phyloP scores from a whole-genome alignment of 441 rosid species.

The Croton laevigatus region DNA sequence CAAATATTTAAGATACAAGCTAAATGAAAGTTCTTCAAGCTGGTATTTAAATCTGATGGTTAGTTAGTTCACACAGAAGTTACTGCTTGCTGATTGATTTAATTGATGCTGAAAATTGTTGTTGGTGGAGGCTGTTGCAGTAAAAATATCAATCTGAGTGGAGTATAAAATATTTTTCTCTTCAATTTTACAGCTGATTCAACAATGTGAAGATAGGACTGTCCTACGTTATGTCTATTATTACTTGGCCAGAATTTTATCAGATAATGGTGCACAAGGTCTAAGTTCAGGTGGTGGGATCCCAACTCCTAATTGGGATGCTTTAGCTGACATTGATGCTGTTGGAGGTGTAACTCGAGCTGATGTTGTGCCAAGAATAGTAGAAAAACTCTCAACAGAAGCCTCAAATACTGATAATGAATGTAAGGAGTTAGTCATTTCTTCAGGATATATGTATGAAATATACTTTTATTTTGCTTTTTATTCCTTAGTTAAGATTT shows the following conservation, averaged over 20 bases:
- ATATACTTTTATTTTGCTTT: not conserved
- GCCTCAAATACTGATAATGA: slow-evolving; percentile 73
- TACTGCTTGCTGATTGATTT: not conserved
- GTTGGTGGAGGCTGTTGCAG: not conserved
- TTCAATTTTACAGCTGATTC: slow-evolving; percentile 65
- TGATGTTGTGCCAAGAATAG: slow-evolving; percentile 92
- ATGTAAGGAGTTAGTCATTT: slow-evolving; percentile 45
- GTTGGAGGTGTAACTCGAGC: slow-evolving; percentile 99
- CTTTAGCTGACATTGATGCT: slow-evolving; percentile 96
- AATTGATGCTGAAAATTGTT: not conserved
- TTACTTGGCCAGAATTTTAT: slow-evolving; percentile 93
- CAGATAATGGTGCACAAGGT: slow-evolving; percentile 89
- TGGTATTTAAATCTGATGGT: not conserved
- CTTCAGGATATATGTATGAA: not conserved
- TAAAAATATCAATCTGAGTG: not conserved
- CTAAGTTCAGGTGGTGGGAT: slow-evolving; percentile 96
- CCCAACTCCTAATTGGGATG: slow-evolving; percentile 99
- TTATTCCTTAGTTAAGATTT: not conserved
- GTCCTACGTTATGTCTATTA: slow-evolving; percentile 96
- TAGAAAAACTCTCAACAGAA: slow-evolving; percentile 71
- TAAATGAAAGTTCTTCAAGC: not conserved
- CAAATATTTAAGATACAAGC: not conserved
- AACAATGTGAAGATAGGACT: slow-evolving; percentile 94
- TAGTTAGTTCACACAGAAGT: not conserved
- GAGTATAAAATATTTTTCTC: not conserved